These are phyloP conservation scores for Globisporangium barbulae DNA, from an alignment of 352 stramenopile genomes.

Conservation along the genomic window DNA sequence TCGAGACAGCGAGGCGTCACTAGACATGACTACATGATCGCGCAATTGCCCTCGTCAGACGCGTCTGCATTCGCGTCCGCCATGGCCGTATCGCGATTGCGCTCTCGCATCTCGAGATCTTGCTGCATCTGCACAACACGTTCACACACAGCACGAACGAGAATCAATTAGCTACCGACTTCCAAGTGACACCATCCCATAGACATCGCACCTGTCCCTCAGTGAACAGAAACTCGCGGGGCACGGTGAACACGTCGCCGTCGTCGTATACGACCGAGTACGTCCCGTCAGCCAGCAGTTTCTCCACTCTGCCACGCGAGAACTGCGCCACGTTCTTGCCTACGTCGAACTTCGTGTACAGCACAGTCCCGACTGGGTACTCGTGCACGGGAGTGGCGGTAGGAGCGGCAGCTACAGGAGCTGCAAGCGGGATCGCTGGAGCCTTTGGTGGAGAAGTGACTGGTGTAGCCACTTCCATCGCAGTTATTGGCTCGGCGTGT, in stretches of 20 bases:
- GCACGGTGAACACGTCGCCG: conserved; percentile 47
- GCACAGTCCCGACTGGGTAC: conserved; percentile 30
- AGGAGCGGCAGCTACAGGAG: not conserved
- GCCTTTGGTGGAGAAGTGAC: not conserved
- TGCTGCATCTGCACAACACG: conserved; percentile 32
- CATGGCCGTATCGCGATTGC: not conserved
- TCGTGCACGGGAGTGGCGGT: conserved; percentile 10
- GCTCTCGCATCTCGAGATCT: conserved; percentile 18
- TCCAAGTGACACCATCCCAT: conserved; percentile 5
- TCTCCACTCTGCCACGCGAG: conserved; percentile 38
- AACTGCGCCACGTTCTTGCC: conserved; percentile 36
- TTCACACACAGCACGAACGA: conserved; percentile 9
- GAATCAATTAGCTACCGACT: not conserved
- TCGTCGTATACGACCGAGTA: conserved; percentile 60
- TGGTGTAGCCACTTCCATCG: not conserved
- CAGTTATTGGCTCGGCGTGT: conserved; percentile 3
- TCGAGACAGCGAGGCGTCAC: not conserved
- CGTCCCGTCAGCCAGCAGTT: conserved; percentile 34
- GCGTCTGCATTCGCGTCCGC: not conserved
- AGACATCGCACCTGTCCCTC: conserved; percentile 39
- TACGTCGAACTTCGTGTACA: conserved; percentile 45
- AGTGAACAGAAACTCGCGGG: conserved; percentile 40
- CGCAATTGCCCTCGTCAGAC: conserved; percentile 7
- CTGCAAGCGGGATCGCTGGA: not conserved
- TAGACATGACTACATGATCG: conserved; percentile 14